Evolutionary conservation across 2,329 filamentous ascomycete species (phyloP).

Genomic region (Amauroascus niger): DNA sequence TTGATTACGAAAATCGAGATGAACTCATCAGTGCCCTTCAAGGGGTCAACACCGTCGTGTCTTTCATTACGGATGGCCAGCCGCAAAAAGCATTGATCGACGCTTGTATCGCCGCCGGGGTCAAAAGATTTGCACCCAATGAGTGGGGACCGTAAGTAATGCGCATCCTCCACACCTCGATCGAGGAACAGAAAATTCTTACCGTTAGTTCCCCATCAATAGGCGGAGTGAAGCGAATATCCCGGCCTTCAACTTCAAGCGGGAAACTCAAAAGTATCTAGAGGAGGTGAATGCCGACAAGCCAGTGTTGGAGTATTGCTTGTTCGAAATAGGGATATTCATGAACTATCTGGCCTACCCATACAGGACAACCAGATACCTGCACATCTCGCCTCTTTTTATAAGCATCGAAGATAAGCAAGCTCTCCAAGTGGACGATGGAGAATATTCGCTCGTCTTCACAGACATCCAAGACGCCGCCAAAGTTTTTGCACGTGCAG

Average conservation of each 20-base stretch:
- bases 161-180: neutral
- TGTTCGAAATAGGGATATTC: constrained; percentile 49
- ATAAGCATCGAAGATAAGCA: constrained; percentile 24
- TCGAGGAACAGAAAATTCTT: neutral
- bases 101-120: constrained; percentile 30
- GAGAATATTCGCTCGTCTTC: constrained; percentile 22
- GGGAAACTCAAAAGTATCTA: constrained; percentile 41
- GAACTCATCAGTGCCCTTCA: constrained; percentile 32
- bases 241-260: neutral
- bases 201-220: neutral
- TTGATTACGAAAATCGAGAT: constrained; percentile 38
- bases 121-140: constrained; percentile 35
- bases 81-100: constrained; percentile 33
- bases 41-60: constrained; percentile 46
- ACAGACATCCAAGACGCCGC: constrained; percentile 31
- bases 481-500: constrained; percentile 27
- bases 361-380: constrained; percentile 9
- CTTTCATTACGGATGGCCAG: constrained; percentile 31
- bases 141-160: constrained; percentile 22
- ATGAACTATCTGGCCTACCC: constrained; percentile 48
- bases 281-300: constrained; percentile 41
- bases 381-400: constrained; percentile 28
- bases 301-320: constrained; percentile 45
- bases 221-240: neutral
- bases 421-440: constrained; percentile 25